phyloP scores from a whole-genome alignment of 768 basidiomycete species.

The Panaeolus papilionaceus region DNA sequence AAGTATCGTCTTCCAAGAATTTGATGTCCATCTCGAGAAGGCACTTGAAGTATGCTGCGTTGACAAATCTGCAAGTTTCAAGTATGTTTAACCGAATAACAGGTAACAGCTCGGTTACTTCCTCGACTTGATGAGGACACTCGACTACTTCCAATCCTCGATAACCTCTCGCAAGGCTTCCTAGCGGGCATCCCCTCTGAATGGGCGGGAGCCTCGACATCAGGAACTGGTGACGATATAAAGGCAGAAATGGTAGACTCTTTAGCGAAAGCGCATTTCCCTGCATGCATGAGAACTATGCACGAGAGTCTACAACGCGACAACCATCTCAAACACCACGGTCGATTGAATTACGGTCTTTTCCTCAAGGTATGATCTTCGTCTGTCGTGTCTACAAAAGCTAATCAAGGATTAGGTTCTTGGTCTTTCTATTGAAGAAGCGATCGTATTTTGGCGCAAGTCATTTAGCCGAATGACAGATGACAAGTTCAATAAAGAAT shows the following conservation, averaged over 20 bases:
- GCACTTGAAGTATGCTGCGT: conserved; percentile 70
- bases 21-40: conserved; percentile 71
- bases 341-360: conserved; percentile 87
- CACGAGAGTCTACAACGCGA: conserved; percentile 81
- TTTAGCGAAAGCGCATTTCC: conserved; percentile 88
- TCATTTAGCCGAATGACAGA: conserved; percentile 84
- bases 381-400: neutral
- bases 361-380: conserved; percentile 84
- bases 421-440: conserved; percentile 94
- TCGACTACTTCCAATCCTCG: conserved; percentile 85
- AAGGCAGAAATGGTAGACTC: conserved; percentile 96
- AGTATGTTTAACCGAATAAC: conserved; percentile 4
- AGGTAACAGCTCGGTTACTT: conserved; percentile 87
- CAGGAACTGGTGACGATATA: conserved; percentile 66
- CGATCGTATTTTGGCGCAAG: conserved; percentile 90
- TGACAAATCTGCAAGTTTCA: conserved; percentile 1
- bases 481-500: conserved; percentile 97
- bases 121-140: conserved; percentile 95
- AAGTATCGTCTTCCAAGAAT: conserved; percentile 89
- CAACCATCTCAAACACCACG: conserved; percentile 92
- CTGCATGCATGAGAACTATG: conserved; percentile 92
- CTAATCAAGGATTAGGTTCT: conserved; percentile 63
- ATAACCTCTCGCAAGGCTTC: conserved; percentile 94
- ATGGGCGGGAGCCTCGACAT: conserved; percentile 64
- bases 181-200: conserved; percentile 88